These are phyloP conservation scores for Termitomyces sp. DNA, from an alignment of 768 basidiomycete species.

Conservation along the genomic window DNA sequence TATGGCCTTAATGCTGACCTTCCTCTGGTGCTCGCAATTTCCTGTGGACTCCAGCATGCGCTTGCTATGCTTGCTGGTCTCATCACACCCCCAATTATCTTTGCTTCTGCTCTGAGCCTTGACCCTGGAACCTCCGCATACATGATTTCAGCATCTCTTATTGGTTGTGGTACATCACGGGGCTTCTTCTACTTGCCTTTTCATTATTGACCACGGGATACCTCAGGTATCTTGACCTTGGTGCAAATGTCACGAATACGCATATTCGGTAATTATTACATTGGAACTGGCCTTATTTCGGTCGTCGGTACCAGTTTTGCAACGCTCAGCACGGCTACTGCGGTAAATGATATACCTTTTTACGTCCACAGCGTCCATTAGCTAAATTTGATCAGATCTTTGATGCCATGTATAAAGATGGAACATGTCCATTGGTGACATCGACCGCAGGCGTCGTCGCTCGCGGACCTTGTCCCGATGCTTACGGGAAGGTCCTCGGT, in stretches of 20 bases:
- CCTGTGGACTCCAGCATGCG: slow-evolving; percentile 70
- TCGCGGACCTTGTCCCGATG: slow-evolving; percentile 66
- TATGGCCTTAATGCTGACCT: slow-evolving; percentile 70
- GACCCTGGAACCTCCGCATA: slow-evolving; percentile 59
- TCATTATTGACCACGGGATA: background rate
- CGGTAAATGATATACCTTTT: slow-evolving; percentile 35
- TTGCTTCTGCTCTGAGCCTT: slow-evolving; percentile 58
- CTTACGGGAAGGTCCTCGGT: slow-evolving; percentile 77
- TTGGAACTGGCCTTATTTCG: slow-evolving; percentile 77
- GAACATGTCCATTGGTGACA: slow-evolving; percentile 63
- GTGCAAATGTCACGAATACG: slow-evolving; percentile 73
- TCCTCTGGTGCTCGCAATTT: slow-evolving; percentile 67
- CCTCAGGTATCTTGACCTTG: slow-evolving; percentile 64
- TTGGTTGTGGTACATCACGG: slow-evolving; percentile 58
- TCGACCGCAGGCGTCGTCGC: slow-evolving; percentile 55
- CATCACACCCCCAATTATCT: slow-evolving; percentile 81
- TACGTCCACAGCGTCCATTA: background rate
- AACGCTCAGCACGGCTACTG: slow-evolving; percentile 67
- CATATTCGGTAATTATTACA: slow-evolving; percentile 57
- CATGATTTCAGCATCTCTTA: slow-evolving; percentile 77
- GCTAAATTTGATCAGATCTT: slow-evolving; percentile 48
- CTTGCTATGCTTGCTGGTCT: slow-evolving; percentile 81
- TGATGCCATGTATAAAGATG: slow-evolving; percentile 69
- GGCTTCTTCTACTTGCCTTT: background rate
- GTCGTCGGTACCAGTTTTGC: slow-evolving; percentile 83